Percentiles rank a stretch among this genome's conserved stretches.
phyloP scores from a whole-genome alignment of 208 protist genomes.

The Endotrypanum monterogeii region DNA sequence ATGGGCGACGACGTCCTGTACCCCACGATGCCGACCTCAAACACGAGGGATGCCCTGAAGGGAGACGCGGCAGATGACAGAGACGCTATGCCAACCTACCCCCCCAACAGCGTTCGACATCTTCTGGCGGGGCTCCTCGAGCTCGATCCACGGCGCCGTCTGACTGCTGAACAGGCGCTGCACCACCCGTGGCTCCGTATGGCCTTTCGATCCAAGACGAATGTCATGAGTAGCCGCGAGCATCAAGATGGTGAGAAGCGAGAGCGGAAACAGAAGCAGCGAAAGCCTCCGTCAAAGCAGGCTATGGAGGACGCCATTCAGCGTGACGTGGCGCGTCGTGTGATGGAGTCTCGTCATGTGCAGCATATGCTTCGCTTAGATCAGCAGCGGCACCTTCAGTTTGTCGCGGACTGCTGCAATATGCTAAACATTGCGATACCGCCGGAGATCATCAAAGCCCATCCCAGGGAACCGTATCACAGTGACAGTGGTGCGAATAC shows the following conservation, averaged over 20 bases:
- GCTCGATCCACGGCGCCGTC: conserved; percentile 53
- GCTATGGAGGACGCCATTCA: conserved; percentile 53
- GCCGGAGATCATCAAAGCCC: conserved; percentile 49
- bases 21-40: background rate
- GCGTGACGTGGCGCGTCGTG: conserved; percentile 49
- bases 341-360: conserved; percentile 53
- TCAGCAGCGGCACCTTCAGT: conserved; percentile 74
- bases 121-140: conserved; percentile 63
- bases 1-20: background rate
- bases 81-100: conserved; percentile 14
- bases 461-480: conserved; percentile 27
- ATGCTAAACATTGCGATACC: conserved; percentile 61
- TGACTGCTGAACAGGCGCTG: conserved; percentile 72
- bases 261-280: conserved; percentile 1
- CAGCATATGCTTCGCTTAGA: conserved; percentile 56
- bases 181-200: conserved; percentile 69
- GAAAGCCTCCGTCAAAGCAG: conserved; percentile 16
- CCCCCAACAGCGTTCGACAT: conserved; percentile 47
- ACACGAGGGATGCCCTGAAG: background rate
- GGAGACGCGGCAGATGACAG: background rate
- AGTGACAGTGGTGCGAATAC: background rate
- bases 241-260: background rate
- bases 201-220: conserved; percentile 31
- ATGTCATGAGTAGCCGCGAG: conserved; percentile 9
- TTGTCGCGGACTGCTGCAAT: conserved; percentile 79